Base-by-base conservation (phyloP, 352 stramenopile species). In the Globisporangium solare region DNA sequence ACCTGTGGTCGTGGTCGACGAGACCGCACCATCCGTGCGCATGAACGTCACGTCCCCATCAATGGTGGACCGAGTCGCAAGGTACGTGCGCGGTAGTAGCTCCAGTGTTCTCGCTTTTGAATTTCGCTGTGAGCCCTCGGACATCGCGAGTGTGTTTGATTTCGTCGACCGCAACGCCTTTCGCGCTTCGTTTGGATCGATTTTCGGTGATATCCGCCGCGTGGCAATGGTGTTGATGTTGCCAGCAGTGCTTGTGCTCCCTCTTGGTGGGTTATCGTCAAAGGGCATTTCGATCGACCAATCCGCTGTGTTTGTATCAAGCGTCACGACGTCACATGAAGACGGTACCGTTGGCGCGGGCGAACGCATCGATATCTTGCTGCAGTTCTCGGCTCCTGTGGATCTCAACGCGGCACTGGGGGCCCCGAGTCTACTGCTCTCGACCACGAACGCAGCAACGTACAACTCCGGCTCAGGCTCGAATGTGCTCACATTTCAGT, bases 241-340 rank as follows among this genome's bases (percentile, higher is more conserved):
- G 2, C 57, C 73, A 6, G 76, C 73, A n/a, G 8, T 72, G 2
- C 50, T 90, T 6, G 47, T 66, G 27, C 58, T 90, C 27, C 77
- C 80, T 18, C 20, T 42, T 1, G 42, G 40, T 31, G 72, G 76
- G 0, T 41, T 90, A 1, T 67, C 66, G 6, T 77, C 75, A 0
- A 90, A 88, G 51, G 68, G 54, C 5, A 84, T 93, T 20, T 57
- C 69, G 0, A 88, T 91, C 21, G 52, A 83, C 12, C 81, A 88
- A 54, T 40, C 18, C 0, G 79, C 75, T n/a, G 71, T 66, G 22
- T 59, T 42, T 14, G 59, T 88, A 11, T 45, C 41, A 1, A 31
- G 58, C 10, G 66, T 91, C 3, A 66, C 58, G 6, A 83, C 66
- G 2, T 61, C 66, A 0, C 75, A 84, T 35, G 80, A 83, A 66